Evolutionary conservation across 179 eudicot genomes (phyloP), one percentile per base, ranked within the genome.

Genomic region (Camellia oleifera): DNA sequence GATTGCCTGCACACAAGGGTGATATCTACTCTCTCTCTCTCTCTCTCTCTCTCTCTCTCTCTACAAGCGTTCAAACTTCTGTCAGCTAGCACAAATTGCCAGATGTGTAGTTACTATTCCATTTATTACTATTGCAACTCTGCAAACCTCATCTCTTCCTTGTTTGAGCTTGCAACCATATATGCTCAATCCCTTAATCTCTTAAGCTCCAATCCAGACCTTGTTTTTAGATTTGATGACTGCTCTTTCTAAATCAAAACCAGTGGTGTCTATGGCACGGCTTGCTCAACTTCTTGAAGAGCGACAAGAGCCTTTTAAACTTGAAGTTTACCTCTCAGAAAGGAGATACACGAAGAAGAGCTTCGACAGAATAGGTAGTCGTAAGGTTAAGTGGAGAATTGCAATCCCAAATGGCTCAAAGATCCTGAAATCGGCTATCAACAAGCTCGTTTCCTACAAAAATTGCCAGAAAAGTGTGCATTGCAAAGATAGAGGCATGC

Each of bases 281-380:
- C 74, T 71, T 71, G 57, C 74, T 48, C 74, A 71, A 50, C 74
- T 71, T 26, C 74, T 71, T 4, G 74, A 71, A 48, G 58, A 71
- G 74, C 52, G 50, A 18, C 74, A 71, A 71, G 74, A 50, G 58
- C 57, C 74, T 48, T 71, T 71, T 18, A 46, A 54, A n/a, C 74
- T 71, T 11, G 58, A 71, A 48, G 42, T 71, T 71, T 71, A 71
- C 58, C 57, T 71, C 6, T 71, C 74, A 48, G 74, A 71, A 52
- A 52, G 58, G 74, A 52, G 17, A 48, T 71, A 71, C 57, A 20
- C 5, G 23, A 50, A 71, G 58, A 50, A 48, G 20, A 71, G 42
- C 74, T 71, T 9, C 7, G 40, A 32, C 40, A 71, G 58, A 7
- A 48, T 58, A 48, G 74, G 50, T 20, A 4, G 74, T 9, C 40